Conservation (phyloP, 1,139 yeast genomes). For the Yarrowia galli region DNA sequence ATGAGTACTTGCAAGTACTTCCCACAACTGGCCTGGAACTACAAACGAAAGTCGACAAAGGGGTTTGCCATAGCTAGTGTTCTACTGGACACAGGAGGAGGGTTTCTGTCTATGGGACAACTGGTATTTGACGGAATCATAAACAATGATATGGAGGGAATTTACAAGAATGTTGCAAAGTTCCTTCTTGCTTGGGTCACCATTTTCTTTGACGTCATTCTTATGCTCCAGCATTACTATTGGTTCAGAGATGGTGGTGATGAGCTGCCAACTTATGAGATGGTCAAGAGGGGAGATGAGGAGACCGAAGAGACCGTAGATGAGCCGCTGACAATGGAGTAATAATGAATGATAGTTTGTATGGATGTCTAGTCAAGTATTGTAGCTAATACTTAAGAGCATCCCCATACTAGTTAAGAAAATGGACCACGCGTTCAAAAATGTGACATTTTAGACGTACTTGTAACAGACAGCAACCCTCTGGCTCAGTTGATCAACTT, state of each 20-base stretch:
- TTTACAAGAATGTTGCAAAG: slow-evolving; percentile 18
- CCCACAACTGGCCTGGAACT: slow-evolving; percentile 8
- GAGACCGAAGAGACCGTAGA: not conserved
- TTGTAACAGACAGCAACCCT: too few species aligned
- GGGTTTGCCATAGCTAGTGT: slow-evolving; percentile 21
- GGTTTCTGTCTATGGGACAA: slow-evolving; percentile 7
- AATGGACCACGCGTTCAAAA: too few species aligned
- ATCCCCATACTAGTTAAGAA: too few species aligned
- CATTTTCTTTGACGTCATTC: slow-evolving; percentile 9
- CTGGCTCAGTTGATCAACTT: too few species aligned
- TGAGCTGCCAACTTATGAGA: slow-evolving; percentile 7
- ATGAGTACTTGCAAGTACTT: slow-evolving; percentile 25
- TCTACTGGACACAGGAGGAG: slow-evolving; percentile 16
- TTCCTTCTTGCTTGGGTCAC: slow-evolving; percentile 13
- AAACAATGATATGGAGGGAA: slow-evolving; percentile 7
- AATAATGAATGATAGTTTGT: too few species aligned
- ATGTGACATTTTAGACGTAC: too few species aligned
- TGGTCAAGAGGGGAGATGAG: slow-evolving; percentile 2
- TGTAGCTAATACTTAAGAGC: too few species aligned
- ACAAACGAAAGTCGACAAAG: slow-evolving; percentile 12
- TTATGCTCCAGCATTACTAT: slow-evolving; percentile 17
- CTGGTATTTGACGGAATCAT: slow-evolving; percentile 9
- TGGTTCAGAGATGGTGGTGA: not conserved
- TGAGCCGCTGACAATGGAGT: too few species aligned
- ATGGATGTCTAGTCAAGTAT: too few species aligned